Evolutionary conservation across 2,329 filamentous ascomycete species (phyloP).

Genomic region (Westerdykella aurantiaca): DNA sequence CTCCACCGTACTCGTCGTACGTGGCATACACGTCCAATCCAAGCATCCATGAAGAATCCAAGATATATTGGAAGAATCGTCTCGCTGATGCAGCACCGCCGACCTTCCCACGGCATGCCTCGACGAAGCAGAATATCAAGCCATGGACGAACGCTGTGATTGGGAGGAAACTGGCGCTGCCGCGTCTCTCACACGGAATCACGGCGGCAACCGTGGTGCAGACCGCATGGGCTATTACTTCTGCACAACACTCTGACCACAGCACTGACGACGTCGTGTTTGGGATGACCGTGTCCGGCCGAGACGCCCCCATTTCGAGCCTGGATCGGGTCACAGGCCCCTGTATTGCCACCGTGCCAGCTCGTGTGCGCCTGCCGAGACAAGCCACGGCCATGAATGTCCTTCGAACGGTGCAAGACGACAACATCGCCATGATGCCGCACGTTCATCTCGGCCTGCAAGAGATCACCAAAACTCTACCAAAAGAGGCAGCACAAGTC

Average conservation of each 20-base stretch:
- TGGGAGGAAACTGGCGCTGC: too few relatives aligned
- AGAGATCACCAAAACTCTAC: slow-evolving; percentile 26
- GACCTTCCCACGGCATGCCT: too few relatives aligned
- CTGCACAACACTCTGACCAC: slow-evolving; percentile 9
- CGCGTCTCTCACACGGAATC: too few relatives aligned
- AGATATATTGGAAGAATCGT: too few relatives aligned
- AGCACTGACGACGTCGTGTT: slow-evolving; percentile 18
- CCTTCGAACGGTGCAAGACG: not conserved
- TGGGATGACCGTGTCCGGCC: slow-evolving; percentile 18
- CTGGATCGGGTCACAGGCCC: slow-evolving; percentile 18
- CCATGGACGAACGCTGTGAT: too few relatives aligned
- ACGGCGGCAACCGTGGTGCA: slow-evolving; percentile 14
- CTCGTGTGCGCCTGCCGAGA: not conserved
- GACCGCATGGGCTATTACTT: slow-evolving; percentile 20
- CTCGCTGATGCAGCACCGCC: too few relatives aligned
- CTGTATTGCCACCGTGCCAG: slow-evolving; percentile 24
- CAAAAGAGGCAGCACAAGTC: slow-evolving; percentile 47
- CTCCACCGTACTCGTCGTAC: too few relatives aligned
- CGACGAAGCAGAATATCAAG: too few relatives aligned
- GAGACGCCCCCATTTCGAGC: slow-evolving; percentile 14
- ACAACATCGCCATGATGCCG: slow-evolving; percentile 8
- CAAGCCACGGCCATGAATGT: not conserved
- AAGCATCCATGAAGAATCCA: too few relatives aligned
- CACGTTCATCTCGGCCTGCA: slow-evolving; percentile 27
- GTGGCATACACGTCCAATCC: too few relatives aligned